Percentiles rank a stretch among this genome's conserved stretches.
Evolutionary conservation across 129 eudicot species (phyloP).

Genomic region (Cynara cardunculus): DNA sequence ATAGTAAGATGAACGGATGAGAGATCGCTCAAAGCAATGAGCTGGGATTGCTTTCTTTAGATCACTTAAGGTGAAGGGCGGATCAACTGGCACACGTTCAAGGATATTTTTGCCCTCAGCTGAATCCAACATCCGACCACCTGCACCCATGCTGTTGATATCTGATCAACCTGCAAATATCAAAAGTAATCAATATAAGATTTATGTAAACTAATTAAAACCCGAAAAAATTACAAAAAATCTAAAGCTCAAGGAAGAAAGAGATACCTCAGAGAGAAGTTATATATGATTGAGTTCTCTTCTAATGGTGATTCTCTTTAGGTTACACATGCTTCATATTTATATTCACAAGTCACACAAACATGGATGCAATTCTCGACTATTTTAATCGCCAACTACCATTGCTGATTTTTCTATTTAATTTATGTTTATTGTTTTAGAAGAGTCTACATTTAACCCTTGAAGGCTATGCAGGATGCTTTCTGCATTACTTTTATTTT

Average conservation of each 20-base stretch:
- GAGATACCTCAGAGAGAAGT: constrained; percentile 10
- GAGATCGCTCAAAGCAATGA: constrained; percentile 45
- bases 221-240: not conserved
- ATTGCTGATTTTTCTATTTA: constrained; percentile 11
- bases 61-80: constrained; percentile 46
- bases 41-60: constrained; percentile 47
- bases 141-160: constrained; percentile 39
- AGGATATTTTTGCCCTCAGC: constrained; percentile 19
- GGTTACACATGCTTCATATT: constrained; percentile 10
- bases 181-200: not conserved
- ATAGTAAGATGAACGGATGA: constrained; percentile 46
- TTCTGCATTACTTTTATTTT: not conserved
- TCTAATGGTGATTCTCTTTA: constrained; percentile 3
- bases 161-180: constrained; percentile 3
- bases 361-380: not conserved
- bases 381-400: constrained; percentile 12
- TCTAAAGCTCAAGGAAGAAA: not conserved
- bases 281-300: not conserved
- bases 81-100: constrained; percentile 40
- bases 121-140: constrained; percentile 44
- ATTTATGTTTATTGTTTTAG: not conserved
- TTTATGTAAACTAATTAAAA: not conserved
- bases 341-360: constrained; percentile 14
- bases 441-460: not conserved
- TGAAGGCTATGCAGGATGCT: not conserved